Evolutionary conservation across 2,329 filamentous ascomycete species (phyloP), one percentile per base, ranked within the genome.

Genomic region (Penicillium vulpinum): DNA sequence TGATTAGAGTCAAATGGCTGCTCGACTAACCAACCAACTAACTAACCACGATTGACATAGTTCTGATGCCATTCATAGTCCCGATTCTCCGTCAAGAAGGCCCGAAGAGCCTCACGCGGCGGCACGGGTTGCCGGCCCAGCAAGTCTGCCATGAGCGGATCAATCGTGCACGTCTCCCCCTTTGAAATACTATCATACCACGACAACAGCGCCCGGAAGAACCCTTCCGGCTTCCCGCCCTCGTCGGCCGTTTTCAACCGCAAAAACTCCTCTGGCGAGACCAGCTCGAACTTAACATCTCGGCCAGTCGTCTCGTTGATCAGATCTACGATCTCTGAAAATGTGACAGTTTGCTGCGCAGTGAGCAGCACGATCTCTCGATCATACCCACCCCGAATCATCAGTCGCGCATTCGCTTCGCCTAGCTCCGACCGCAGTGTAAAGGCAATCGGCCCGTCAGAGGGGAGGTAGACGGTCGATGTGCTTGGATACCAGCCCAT

Each of bases 351-450:
- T 39, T 73, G 62, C n/a, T 69, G 63, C 0, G 73, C 73, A 0
- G 77, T 77, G 18, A 80, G 64, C 1, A 77, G 66, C 0, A 78
- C 73, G 22, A 72, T 72, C 40, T 73, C 60, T 40, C 74, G 72
- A 33, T 73, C 67, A 24, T 72, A 60, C 0, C 69, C 68, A 1
- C 74, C 77, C n/a, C 69, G 67, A 1, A 79, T 70, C 50, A 85
- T 77, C 38, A 85, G 65, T 31, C 71, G 76, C 1, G 83, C 83
- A 1, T 75, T 82, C 4, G 79, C 83, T 68, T 85, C 83, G 9
- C 80, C 83, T 0, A 85, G 74, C 60, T 85, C 83, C 15, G 78
- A 76, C 31, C 81, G 76, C 50, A 78, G 77, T 4, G 80, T 81
- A 68, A 81, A 83, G 8, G 82, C 77, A 3, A 83, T 69, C 2